Conservation (phyloP, 2,329 filamentous ascomycete species). For the Chaetomiaceae sp. region DNA sequence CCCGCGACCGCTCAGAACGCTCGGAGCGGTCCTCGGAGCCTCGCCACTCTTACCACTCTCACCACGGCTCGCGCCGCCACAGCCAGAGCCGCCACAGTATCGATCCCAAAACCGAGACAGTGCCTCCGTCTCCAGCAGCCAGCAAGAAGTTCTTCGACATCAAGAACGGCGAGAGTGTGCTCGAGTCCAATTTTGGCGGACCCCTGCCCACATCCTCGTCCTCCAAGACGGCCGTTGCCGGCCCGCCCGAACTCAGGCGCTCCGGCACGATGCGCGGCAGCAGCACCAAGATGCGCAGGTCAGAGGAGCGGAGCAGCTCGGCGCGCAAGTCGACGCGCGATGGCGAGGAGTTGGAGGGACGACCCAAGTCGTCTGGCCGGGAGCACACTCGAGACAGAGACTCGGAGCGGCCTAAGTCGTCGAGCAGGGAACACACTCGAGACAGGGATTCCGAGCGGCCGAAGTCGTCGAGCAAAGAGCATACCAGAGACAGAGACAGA, state of each 20-base stretch:
- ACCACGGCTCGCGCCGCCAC: constrained; percentile 26
- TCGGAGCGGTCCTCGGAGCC: constrained; percentile 20
- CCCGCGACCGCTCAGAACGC: constrained; percentile 19
- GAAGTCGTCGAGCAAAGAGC: neutral
- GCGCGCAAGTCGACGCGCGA: neutral
- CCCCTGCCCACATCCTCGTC: constrained; percentile 11
- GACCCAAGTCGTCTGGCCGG: constrained; percentile 3
- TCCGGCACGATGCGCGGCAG: constrained; percentile 23
- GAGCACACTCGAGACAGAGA: too few relatives aligned
- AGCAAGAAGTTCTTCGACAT: constrained; percentile 32
- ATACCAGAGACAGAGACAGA: constrained; percentile 7
- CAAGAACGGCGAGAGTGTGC: constrained; percentile 28
- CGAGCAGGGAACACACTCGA: constrained; percentile 6
- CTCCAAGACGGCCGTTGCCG: neutral
- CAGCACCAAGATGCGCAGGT: constrained; percentile 18
- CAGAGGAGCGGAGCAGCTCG: constrained; percentile 18
- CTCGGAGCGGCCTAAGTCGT: constrained; percentile 1
- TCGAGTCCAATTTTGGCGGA: constrained; percentile 26
- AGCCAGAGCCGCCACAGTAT: constrained; percentile 25
- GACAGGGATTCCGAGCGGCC: neutral
- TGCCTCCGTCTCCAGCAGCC: constrained; percentile 14
- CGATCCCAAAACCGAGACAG: constrained; percentile 18
- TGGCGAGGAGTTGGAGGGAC: neutral
- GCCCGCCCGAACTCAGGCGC: constrained; percentile 24
- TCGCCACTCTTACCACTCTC: constrained; percentile 23